phyloP scores from a whole-genome alignment of 2,329 filamentous ascomycete species.

The Xylaria digitata region DNA sequence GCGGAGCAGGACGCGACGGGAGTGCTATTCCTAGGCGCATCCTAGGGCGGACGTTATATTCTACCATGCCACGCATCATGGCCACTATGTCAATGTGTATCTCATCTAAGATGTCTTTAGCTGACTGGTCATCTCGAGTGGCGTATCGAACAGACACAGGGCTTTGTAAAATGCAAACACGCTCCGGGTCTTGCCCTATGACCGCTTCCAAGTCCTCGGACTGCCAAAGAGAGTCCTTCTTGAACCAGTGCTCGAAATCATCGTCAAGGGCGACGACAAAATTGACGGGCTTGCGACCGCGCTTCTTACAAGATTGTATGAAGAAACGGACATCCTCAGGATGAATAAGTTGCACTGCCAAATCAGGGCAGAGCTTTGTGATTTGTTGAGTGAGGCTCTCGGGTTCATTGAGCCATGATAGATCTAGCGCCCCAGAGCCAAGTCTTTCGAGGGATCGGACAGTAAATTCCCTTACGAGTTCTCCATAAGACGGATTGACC shows the following conservation, averaged over 20 bases:
- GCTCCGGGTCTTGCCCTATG: constrained; percentile 92
- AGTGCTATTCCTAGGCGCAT: constrained; percentile 80
- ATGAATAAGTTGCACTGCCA: constrained; percentile 90
- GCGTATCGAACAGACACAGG: constrained; percentile 93
- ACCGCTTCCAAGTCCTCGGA: constrained; percentile 97
- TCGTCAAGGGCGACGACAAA: constrained; percentile 95
- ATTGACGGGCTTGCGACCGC: constrained; percentile 93
- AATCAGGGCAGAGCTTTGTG: constrained; percentile 83
- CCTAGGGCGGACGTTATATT: constrained; percentile 78
- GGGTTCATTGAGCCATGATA: constrained; percentile 85
- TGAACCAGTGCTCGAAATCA: constrained; percentile 99
- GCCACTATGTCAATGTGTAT: constrained; percentile 90
- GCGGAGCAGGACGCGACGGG: background rate
- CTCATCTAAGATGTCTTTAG: constrained; percentile 92
- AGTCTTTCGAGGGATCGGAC: constrained; percentile 97
- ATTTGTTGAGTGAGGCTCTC: constrained; percentile 82
- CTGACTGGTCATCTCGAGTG: constrained; percentile 88
- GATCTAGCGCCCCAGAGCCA: constrained; percentile 80
- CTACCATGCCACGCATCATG: constrained; percentile 74
- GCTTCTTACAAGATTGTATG: constrained; percentile 88
- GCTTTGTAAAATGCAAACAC: constrained; percentile 95
- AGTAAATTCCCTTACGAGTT: constrained; percentile 92
- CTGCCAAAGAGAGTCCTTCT: constrained; percentile 99
- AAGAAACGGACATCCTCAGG: constrained; percentile 99
- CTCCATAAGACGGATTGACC: constrained; percentile 86